phyloP scores from a whole-genome alignment of 371 early-diverging fungal species.

The Mortierella sp. region DNA sequence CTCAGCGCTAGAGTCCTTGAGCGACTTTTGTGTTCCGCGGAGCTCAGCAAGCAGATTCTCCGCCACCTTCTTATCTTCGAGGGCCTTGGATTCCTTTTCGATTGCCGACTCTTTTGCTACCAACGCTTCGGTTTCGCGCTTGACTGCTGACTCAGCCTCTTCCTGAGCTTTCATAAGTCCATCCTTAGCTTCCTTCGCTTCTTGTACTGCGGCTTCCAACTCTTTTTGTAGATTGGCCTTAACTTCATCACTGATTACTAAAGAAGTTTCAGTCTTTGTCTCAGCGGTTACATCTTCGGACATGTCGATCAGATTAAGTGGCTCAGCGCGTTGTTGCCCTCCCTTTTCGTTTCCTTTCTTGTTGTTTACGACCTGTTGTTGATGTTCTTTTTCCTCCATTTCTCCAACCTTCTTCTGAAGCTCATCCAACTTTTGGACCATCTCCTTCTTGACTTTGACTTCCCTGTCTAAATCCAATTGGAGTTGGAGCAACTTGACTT shows the following conservation, averaged over 20 bases:
- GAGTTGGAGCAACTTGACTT: slow-evolving; percentile 45
- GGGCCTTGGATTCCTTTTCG: slow-evolving; percentile 55
- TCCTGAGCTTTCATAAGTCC: slow-evolving; percentile 56
- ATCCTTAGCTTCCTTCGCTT: slow-evolving; percentile 28
- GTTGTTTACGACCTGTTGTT: slow-evolving; percentile 3
- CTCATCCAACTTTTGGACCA: slow-evolving; percentile 62
- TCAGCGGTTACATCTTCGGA: not conserved
- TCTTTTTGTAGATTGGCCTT: slow-evolving; percentile 11
- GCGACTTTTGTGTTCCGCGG: slow-evolving; percentile 14
- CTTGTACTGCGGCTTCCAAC: slow-evolving; percentile 15
- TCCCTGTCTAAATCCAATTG: slow-evolving; percentile 63
- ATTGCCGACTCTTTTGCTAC: slow-evolving; percentile 60
- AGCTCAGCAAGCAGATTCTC: slow-evolving; percentile 38
- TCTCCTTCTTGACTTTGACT: slow-evolving; percentile 64
- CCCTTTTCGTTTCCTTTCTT: slow-evolving; percentile 10
- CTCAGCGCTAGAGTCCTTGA: slow-evolving; percentile 6
- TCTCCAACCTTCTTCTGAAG: slow-evolving; percentile 61
- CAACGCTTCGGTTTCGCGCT: slow-evolving; percentile 61
- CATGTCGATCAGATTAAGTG: not conserved
- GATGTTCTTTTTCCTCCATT: slow-evolving; percentile 46
- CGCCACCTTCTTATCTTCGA: slow-evolving; percentile 37
- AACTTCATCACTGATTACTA: not conserved
- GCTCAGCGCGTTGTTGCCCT: not conserved
- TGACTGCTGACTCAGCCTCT: slow-evolving; percentile 46
- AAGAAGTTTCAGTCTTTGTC: not conserved